Conservation (phyloP, 2,329 filamentous ascomycete species). For the Colletotrichum trifolii region DNA sequence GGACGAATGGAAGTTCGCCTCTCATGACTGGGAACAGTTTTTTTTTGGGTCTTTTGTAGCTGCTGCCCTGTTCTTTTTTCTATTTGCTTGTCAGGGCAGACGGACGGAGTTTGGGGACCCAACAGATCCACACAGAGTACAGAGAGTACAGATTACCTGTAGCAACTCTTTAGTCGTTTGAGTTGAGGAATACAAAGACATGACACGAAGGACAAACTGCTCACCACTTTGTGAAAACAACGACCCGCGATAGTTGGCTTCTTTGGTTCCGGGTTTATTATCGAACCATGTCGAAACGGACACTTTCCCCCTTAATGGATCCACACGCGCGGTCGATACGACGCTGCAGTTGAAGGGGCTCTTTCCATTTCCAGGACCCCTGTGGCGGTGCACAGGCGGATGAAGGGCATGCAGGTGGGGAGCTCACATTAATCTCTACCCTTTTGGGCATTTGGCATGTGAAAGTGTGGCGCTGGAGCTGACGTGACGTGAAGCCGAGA, state of each 20-base stretch:
- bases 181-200: constrained; percentile 7
- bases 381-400: constrained; percentile 21
- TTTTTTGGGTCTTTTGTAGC: background rate
- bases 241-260: background rate
- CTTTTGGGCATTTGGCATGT: background rate
- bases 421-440: constrained; percentile 6
- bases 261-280: background rate
- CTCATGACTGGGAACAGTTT: constrained; percentile 21
- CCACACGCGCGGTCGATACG: background rate
- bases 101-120: constrained; percentile 1
- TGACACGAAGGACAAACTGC: background rate
- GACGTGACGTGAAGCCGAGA: constrained; percentile 1
- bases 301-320: constrained; percentile 11
- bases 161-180: constrained; percentile 4
- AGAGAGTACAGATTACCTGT: constrained; percentile 22
- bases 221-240: background rate
- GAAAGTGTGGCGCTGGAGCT: constrained; percentile 13
- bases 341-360: background rate
- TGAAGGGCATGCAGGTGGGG: background rate
- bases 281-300: constrained; percentile 15
- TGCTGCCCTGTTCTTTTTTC: background rate
- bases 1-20: constrained; percentile 19
- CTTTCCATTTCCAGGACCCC: constrained; percentile 1
- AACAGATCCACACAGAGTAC: constrained; percentile 14
- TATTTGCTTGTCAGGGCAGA: constrained; percentile 7